Evolutionary conservation across 1,284 basidiomycete species (phyloP).

Genomic region (Phlebopus sp.): DNA sequence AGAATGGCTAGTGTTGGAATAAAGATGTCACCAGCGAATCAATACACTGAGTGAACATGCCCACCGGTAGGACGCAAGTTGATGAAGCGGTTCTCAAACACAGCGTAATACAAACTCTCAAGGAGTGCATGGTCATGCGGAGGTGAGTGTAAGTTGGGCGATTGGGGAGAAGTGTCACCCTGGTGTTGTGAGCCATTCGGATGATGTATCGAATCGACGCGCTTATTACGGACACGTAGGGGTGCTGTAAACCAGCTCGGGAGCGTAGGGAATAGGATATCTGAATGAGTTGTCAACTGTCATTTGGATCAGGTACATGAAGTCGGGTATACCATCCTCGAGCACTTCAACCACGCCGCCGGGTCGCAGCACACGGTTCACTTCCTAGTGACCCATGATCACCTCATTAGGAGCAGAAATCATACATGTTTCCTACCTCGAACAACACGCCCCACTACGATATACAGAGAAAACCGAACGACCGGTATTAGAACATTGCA

Average conservation of each 20-base stretch:
- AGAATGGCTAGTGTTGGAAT: slow-evolving; percentile 49
- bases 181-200: slow-evolving; percentile 42
- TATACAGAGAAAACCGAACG: background rate
- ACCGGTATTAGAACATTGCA: slow-evolving; percentile 9
- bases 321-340: slow-evolving; percentile 55
- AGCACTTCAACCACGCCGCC: slow-evolving; percentile 68
- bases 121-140: slow-evolving; percentile 61
- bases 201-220: slow-evolving; percentile 45
- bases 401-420: background rate
- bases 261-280: slow-evolving; percentile 60
- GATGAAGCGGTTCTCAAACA: slow-evolving; percentile 65
- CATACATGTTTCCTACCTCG: slow-evolving; percentile 44
- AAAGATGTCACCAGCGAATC: slow-evolving; percentile 8
- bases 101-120: slow-evolving; percentile 60
- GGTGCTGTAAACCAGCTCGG: slow-evolving; percentile 66
- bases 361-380: slow-evolving; percentile 62
- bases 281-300: slow-evolving; percentile 30
- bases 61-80: slow-evolving; percentile 58
- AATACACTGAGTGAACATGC: background rate
- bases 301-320: background rate
- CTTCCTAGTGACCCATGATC: slow-evolving; percentile 46
- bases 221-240: slow-evolving; percentile 47
- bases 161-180: slow-evolving; percentile 32
- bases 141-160: slow-evolving; percentile 28
- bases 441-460: slow-evolving; percentile 65